Evolutionary conservation across 805 yeast genomes (phyloP).

Genomic region (Pichia nakasei): DNA sequence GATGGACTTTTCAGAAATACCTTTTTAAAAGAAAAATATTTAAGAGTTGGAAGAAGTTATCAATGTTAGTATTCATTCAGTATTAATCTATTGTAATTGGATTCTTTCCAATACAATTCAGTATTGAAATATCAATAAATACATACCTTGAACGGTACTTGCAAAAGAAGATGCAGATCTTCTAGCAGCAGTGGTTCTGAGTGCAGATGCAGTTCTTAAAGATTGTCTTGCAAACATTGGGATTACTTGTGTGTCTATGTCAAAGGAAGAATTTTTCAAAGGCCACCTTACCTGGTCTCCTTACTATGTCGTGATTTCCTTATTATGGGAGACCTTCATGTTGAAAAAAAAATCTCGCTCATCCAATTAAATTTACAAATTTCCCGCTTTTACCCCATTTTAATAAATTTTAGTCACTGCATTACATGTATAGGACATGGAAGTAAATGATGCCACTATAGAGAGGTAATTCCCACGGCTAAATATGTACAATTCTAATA

Average conservation of each 20-base stretch:
- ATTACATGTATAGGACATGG: too few species aligned
- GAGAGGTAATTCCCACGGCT: too few species aligned
- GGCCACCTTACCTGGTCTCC: too few species aligned
- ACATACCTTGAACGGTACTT: background rate
- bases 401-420: too few species aligned
- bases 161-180: background rate
- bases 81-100: too few species aligned
- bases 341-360: background rate
- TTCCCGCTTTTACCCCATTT: too few species aligned
- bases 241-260: background rate
- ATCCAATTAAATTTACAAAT: background rate
- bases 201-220: conserved; percentile 15
- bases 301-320: too few species aligned
- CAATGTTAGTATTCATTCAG: conserved; percentile 21
- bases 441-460: too few species aligned
- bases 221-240: conserved; percentile 29
- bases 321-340: too few species aligned
- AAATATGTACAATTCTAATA: too few species aligned
- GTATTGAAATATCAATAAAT: background rate
- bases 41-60: background rate
- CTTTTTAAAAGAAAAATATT: conserved; percentile 12
- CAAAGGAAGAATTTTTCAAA: background rate
- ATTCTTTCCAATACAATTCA: too few species aligned
- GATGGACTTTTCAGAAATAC: conserved; percentile 43
- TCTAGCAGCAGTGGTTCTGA: background rate